phyloP scores from a whole-genome alignment of 179 eudicot species.

The Amaranthus tricolor region DNA sequence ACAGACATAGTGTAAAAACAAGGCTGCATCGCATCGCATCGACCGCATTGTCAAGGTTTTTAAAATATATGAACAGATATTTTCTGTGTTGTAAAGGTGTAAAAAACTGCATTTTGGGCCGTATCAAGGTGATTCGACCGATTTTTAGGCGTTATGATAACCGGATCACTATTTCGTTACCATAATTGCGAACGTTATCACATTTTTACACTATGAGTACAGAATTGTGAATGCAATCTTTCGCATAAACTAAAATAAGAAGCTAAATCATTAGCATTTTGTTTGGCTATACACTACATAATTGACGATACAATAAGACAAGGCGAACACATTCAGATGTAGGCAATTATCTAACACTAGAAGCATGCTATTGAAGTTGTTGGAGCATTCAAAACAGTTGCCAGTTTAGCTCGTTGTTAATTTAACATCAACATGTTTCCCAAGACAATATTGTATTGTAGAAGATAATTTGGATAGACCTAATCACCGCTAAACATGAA shows the following conservation, averaged over 20 bases:
- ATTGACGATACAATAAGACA: background rate
- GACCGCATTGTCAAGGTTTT: no score
- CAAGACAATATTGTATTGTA: background rate
- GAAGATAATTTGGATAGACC: background rate
- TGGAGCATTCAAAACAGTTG: no score
- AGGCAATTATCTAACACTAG: background rate
- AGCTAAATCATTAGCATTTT: background rate
- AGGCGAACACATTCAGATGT: background rate
- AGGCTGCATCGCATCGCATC: no score
- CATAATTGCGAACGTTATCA: no score
- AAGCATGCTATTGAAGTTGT: constrained; percentile 1
- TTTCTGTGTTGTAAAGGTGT: no score
- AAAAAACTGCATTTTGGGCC: no score
- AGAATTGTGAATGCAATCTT: constrained; percentile 13
- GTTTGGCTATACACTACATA: background rate
- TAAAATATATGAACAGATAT: no score
- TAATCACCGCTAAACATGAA: background rate
- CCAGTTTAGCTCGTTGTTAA: background rate
- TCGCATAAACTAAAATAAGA: background rate
- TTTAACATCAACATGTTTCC: background rate
- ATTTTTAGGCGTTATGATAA: no score
- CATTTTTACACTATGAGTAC: no score
- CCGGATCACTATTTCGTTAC: no score
- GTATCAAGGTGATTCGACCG: no score
- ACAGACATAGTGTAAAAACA: no score